Evolutionary conservation across 441 rosid species (phyloP).

Genomic region (Corymbia calophylla): DNA sequence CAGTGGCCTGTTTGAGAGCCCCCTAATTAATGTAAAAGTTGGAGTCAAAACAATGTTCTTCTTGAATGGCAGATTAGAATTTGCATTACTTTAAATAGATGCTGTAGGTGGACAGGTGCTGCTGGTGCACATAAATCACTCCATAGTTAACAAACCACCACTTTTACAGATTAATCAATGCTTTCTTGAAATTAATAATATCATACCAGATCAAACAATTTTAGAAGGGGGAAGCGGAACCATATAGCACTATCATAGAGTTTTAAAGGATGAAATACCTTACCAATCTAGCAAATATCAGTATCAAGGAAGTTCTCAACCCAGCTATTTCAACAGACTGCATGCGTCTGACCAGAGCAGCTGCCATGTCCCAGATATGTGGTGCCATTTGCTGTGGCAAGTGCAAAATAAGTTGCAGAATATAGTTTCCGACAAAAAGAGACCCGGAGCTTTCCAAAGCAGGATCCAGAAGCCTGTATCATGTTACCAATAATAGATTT

Average conservation of each 20-base stretch:
- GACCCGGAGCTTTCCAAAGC: constrained; percentile 92
- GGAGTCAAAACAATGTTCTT: background rate
- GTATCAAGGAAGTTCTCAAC: constrained; percentile 72
- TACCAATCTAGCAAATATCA: constrained; percentile 96
- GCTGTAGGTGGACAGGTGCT: background rate
- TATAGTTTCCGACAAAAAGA: constrained; percentile 83
- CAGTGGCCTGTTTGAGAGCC: background rate
- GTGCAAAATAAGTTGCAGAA: constrained; percentile 90
- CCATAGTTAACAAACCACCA: background rate
- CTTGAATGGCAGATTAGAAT: background rate
- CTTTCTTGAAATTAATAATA: background rate
- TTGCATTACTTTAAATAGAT: background rate
- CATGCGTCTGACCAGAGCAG: constrained; percentile 87
- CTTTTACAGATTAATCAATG: background rate
- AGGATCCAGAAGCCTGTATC: constrained; percentile 87
- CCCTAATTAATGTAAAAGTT: background rate
- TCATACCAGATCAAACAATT: background rate
- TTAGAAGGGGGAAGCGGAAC: background rate
- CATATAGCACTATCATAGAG: background rate
- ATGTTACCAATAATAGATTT: background rate
- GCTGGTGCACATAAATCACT: background rate
- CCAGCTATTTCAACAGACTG: constrained; percentile 73
- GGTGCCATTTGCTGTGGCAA: constrained; percentile 86
- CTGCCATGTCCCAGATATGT: constrained; percentile 66
- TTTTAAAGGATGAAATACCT: background rate